A percentile compares a stretch with the other conserved stretches of the same genome.
phyloP scores from a whole-genome alignment of 78 protist genomes.

The Chrysochromulina tobinii region DNA sequence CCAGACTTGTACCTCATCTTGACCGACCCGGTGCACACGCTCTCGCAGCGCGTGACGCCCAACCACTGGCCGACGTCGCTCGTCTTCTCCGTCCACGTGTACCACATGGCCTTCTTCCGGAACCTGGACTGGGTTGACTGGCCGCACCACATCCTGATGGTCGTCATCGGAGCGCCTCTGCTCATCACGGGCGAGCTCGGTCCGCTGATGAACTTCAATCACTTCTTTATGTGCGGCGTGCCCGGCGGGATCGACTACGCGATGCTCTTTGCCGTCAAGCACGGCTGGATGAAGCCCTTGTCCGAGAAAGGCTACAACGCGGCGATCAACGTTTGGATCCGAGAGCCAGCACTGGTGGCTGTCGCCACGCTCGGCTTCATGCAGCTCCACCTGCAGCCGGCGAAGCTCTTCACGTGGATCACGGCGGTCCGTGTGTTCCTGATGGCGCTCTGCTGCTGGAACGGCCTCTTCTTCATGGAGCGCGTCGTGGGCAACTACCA shows the following conservation, averaged over 20 bases:
- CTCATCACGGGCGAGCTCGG: slow-evolving; percentile 13
- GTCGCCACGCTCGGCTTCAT: background rate
- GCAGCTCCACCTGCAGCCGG: background rate
- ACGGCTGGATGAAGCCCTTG: background rate
- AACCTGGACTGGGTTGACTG: background rate
- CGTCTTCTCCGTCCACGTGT: slow-evolving; percentile 34
- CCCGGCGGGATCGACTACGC: slow-evolving; percentile 55
- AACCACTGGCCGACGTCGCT: background rate
- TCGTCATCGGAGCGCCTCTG: slow-evolving; percentile 10
- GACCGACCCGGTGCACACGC: background rate
- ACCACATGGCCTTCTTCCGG: slow-evolving; percentile 18
- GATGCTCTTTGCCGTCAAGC: slow-evolving; percentile 28
- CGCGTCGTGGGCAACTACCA: slow-evolving; percentile 13
- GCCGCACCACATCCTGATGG: slow-evolving; percentile 41
- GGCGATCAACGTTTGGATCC: background rate
- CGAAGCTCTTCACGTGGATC: background rate
- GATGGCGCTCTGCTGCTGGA: background rate
- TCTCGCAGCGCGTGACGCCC: background rate
- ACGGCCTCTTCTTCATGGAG: slow-evolving; percentile 5
- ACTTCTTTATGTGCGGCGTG: slow-evolving; percentile 26
- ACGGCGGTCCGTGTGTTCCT: background rate
- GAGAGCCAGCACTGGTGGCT: slow-evolving; percentile 1
- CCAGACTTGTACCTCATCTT: background rate
- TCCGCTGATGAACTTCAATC: background rate
- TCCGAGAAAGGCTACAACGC: slow-evolving; percentile 12